A percentile compares a stretch with the other conserved stretches of the same genome.
phyloP scores from a whole-genome alignment of 768 basidiomycete species.

The Boletus pseudopeckii region DNA sequence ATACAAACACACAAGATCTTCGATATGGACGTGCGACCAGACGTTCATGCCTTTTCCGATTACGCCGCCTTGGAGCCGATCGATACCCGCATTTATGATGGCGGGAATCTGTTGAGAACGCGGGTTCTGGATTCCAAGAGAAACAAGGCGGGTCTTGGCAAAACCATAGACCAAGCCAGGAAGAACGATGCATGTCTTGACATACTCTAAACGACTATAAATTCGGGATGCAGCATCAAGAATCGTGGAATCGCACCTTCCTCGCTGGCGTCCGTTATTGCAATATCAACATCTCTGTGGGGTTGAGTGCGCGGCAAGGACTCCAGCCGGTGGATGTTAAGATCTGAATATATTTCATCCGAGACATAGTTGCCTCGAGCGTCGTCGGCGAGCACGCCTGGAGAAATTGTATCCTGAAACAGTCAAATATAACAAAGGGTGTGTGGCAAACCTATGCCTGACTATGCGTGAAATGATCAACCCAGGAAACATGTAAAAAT shows the following conservation, averaged over 20 bases:
- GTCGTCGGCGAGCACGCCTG: constrained; percentile 21
- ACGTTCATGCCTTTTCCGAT: constrained; percentile 56
- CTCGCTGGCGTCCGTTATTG: constrained; percentile 44
- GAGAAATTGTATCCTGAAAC: neutral
- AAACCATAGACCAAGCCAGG: constrained; percentile 60
- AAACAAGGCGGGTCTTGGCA: constrained; percentile 44
- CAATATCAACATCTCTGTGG: constrained; percentile 50
- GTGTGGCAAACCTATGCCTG: constrained; percentile 40
- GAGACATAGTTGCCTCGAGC: constrained; percentile 40
- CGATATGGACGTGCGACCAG: constrained; percentile 59
- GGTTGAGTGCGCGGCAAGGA: constrained; percentile 41
- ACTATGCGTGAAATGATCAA: constrained; percentile 32
- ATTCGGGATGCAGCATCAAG: neutral
- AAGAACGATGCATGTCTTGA: constrained; percentile 48
- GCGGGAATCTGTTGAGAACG: constrained; percentile 52
- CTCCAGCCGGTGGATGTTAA: constrained; percentile 44
- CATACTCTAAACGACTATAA: constrained; percentile 42
- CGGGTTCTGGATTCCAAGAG: constrained; percentile 50
- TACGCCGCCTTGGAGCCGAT: constrained; percentile 49
- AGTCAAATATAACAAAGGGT: neutral
- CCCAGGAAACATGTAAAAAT: neutral
- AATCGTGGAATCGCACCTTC: constrained; percentile 33
- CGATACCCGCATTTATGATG: constrained; percentile 43
- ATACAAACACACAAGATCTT: constrained; percentile 46
- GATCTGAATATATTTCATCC: constrained; percentile 45